These are phyloP conservation scores for Torrubiella hemipterigena DNA, from an alignment of 2,329 filamentous ascomycete genomes.

Conservation along the genomic window DNA sequence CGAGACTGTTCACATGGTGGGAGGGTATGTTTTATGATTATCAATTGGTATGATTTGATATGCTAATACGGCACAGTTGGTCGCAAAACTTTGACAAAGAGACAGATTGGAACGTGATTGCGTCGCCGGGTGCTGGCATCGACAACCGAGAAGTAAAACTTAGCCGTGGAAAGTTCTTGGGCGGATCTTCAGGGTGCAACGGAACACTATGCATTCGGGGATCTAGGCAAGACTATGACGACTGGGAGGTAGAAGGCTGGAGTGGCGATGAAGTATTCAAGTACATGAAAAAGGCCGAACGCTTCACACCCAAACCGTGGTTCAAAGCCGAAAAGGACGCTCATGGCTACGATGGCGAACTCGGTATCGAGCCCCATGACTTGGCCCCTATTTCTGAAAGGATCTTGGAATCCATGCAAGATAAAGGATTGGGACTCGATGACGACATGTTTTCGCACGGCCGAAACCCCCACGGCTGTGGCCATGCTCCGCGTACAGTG, in stretches of 20 bases:
- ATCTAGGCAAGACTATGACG: constrained; percentile 35
- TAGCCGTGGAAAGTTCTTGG: constrained; percentile 35
- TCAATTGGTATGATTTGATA: neutral
- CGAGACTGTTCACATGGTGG: constrained; percentile 38
- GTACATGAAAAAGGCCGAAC: constrained; percentile 47
- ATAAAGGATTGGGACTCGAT: constrained; percentile 39
- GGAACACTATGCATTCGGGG: constrained; percentile 37
- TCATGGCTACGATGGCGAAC: constrained; percentile 38
- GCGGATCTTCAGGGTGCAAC: constrained; percentile 35
- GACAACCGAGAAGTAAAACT: constrained; percentile 31
- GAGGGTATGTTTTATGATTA: constrained; percentile 22
- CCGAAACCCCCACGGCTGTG: constrained; percentile 40
- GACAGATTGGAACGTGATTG: constrained; percentile 38
- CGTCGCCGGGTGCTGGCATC: constrained; percentile 23
- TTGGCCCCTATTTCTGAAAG: constrained; percentile 45
- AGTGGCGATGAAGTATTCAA: constrained; percentile 43
- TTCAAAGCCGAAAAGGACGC: constrained; percentile 33
- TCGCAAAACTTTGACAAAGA: constrained; percentile 32
- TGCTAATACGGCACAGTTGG: constrained; percentile 16
- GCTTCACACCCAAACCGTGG: constrained; percentile 45
- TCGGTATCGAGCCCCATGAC: constrained; percentile 46
- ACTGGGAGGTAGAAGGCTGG: constrained; percentile 44
- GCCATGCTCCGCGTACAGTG: constrained; percentile 40
- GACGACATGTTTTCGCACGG: constrained; percentile 45
- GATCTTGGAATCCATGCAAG: constrained; percentile 40